A percentile compares a stretch with the other conserved stretches of the same genome.
These are phyloP conservation scores for Paecilomyces variotii DNA, from an alignment of 2,329 filamentous ascomycete genomes.

Conservation along the genomic window DNA sequence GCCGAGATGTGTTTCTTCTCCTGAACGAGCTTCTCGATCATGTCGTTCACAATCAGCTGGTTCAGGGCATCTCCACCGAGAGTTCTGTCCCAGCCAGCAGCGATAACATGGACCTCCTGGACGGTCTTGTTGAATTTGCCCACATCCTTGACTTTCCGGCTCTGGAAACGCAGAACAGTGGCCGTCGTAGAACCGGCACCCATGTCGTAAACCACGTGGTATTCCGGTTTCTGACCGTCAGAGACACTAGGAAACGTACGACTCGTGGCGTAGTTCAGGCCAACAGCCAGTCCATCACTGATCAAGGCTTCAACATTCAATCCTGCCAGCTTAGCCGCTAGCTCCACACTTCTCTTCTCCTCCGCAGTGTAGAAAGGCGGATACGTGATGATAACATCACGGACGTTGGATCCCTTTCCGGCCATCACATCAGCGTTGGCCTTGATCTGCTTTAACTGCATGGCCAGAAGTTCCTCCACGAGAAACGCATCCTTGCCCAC, in stretches of 20 bases:
- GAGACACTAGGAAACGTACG: conserved; percentile 80
- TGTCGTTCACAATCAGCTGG: conserved; percentile 78
- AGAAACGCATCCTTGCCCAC: conserved; percentile 57
- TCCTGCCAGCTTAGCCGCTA: conserved; percentile 80
- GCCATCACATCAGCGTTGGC: conserved; percentile 80
- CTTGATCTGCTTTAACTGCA: conserved; percentile 89
- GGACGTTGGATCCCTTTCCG: conserved; percentile 64
- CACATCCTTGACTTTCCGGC: conserved; percentile 78
- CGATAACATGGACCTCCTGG: conserved; percentile 86
- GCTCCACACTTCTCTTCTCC: conserved; percentile 77
- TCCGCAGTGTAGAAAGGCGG: conserved; percentile 85
- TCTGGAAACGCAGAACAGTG: conserved; percentile 82
- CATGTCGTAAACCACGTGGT: conserved; percentile 96
- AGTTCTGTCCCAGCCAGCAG: conserved; percentile 78
- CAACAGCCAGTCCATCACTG: conserved; percentile 85
- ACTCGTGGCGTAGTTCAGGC: conserved; percentile 87
- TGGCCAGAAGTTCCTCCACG: conserved; percentile 89
- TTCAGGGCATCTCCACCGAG: conserved; percentile 89
- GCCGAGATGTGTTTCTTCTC: conserved; percentile 45
- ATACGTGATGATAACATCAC: conserved; percentile 79
- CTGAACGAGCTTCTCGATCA: conserved; percentile 70
- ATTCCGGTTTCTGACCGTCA: conserved; percentile 77
- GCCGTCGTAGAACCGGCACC: conserved; percentile 90
- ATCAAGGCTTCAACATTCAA: conserved; percentile 77
- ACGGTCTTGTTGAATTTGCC: conserved; percentile 94